Percentiles rank a stretch among this genome's conserved stretches.
Conservation (phyloP, 73 alveolate species). For the Urostyla sp. region DNA sequence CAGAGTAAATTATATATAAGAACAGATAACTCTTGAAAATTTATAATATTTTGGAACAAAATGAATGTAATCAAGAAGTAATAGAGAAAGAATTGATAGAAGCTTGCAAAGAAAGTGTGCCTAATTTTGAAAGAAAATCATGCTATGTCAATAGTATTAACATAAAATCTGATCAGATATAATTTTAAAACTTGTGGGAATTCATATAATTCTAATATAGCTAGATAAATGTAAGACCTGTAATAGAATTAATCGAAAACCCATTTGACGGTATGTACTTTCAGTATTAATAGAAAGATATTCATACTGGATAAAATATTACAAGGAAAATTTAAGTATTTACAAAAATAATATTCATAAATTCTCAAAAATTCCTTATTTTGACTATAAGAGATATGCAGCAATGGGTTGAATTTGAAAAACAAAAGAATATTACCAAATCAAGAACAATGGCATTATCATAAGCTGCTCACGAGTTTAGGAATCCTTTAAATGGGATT, state of each 20-base stretch:
- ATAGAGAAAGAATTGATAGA: too few relatives aligned
- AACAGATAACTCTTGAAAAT: too few relatives aligned
- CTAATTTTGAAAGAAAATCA: background rate
- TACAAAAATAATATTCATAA: background rate
- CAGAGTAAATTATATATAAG: too few relatives aligned
- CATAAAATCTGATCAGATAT: too few relatives aligned
- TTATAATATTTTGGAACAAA: background rate
- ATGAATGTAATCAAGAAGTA: background rate
- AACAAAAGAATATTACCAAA: background rate
- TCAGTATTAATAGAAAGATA: background rate
- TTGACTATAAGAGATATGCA: background rate
- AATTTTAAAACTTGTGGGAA: background rate
- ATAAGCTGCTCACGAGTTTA: conserved; percentile 49
- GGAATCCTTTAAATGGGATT: conserved; percentile 52
- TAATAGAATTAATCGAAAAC: too few relatives aligned
- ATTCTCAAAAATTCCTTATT: background rate
- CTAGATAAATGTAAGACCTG: background rate
- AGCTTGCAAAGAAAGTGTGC: background rate
- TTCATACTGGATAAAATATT: background rate
- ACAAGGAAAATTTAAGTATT: conserved; percentile 14
- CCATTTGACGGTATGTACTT: conserved; percentile 9
- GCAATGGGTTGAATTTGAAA: background rate
- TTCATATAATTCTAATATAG: background rate
- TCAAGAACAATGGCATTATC: background rate
- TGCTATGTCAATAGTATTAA: conserved; percentile 25